A percentile compares a stretch with the other conserved stretches of the same genome.
phyloP scores from a whole-genome alignment of 768 basidiomycete genomes.

The Amanita molliuscula region DNA sequence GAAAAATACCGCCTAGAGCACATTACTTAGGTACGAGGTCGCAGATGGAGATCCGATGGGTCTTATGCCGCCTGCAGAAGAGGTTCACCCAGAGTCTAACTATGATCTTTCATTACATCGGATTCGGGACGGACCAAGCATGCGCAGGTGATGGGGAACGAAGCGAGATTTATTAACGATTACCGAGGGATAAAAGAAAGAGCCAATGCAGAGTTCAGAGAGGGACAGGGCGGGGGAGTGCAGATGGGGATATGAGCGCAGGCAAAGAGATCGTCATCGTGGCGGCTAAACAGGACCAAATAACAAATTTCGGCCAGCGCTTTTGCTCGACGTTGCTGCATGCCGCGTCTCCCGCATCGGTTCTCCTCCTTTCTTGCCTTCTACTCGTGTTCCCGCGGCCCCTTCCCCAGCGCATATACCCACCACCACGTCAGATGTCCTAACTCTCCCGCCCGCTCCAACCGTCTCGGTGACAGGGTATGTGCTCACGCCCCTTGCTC shows the following conservation, averaged over 20 bases:
- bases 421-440: slow-evolving; percentile 28
- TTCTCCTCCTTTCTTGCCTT: slow-evolving; percentile 48
- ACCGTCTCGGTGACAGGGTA: slow-evolving; percentile 31
- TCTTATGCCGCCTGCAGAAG: slow-evolving; percentile 30
- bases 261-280: slow-evolving; percentile 55
- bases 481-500: slow-evolving; percentile 6
- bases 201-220: slow-evolving; percentile 66
- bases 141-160: slow-evolving; percentile 74
- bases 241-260: slow-evolving; percentile 68
- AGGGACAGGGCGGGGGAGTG: slow-evolving; percentile 51
- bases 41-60: not conserved
- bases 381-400: slow-evolving; percentile 42
- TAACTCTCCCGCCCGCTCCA: slow-evolving; percentile 13
- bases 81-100: slow-evolving; percentile 74
- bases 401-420: slow-evolving; percentile 26
- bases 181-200: slow-evolving; percentile 65
- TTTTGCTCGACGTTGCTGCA: not conserved
- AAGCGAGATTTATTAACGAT: slow-evolving; percentile 86
- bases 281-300: slow-evolving; percentile 28
- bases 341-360: slow-evolving; percentile 36
- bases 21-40: slow-evolving; percentile 73
- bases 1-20: slow-evolving; percentile 53
- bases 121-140: slow-evolving; percentile 39
- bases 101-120: slow-evolving; percentile 83
- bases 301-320: slow-evolving; percentile 20